Conservation (phyloP, 2,329 filamentous ascomycete species). For the Beauveria sp. region DNA sequence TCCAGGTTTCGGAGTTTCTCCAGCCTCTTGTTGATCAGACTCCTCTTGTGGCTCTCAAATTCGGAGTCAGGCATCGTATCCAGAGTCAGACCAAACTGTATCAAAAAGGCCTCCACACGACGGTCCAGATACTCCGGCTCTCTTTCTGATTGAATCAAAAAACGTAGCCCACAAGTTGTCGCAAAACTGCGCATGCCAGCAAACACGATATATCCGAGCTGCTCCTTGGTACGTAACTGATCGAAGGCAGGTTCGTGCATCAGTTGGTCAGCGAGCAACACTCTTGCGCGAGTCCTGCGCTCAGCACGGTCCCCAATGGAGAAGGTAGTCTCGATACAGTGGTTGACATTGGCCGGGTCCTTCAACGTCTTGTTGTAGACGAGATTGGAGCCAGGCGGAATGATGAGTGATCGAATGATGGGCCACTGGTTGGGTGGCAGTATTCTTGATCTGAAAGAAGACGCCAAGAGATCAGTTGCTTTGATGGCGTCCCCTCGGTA, state of each 20-base stretch:
- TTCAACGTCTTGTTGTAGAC: conserved; percentile 73
- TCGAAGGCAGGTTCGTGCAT: conserved; percentile 91
- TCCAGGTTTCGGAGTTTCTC: conserved; percentile 90
- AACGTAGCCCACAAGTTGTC: conserved; percentile 78
- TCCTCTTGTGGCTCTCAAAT: conserved; percentile 87
- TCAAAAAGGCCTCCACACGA: conserved; percentile 80
- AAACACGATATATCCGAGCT: conserved; percentile 94
- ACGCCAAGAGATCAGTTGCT: conserved; percentile 75
- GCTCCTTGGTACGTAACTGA: conserved; percentile 90
- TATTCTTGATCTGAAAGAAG: conserved; percentile 63
- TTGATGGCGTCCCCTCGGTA: conserved; percentile 89
- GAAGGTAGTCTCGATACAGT: conserved; percentile 74
- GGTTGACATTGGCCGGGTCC: conserved; percentile 83
- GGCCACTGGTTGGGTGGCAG: conserved; percentile 75
- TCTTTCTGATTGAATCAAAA: conserved; percentile 90
- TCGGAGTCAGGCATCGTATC: conserved; percentile 71
- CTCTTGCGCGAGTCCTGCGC: conserved; percentile 62
- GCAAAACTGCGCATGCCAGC: conserved; percentile 63
- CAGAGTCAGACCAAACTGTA: conserved; percentile 56
- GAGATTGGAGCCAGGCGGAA: conserved; percentile 75
- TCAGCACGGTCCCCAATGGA: conserved; percentile 64
- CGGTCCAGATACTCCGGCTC: conserved; percentile 76
- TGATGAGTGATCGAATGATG: conserved; percentile 65
- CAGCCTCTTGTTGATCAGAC: conserved; percentile 75
- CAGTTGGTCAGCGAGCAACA: conserved; percentile 79